Conservation (phyloP, 441 rosid species). For the Capsella rubella region DNA sequence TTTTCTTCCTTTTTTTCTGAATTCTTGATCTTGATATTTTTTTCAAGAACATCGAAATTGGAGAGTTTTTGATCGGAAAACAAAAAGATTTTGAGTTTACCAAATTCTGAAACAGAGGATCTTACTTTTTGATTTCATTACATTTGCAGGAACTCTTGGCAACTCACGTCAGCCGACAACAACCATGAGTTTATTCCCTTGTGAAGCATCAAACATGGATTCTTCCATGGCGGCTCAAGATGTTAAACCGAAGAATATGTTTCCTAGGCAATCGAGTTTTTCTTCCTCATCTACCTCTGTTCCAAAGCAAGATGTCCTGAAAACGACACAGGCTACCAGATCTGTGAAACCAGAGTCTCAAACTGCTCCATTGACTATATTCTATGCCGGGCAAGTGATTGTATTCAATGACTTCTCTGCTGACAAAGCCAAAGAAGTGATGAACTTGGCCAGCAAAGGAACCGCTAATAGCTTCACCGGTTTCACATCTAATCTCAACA, state of each 20-base stretch:
- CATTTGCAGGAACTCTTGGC: conserved; percentile 50
- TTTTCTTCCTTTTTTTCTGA: neutral
- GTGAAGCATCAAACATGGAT: conserved; percentile 39
- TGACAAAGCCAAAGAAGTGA: conserved; percentile 76
- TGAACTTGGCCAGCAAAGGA: conserved; percentile 63
- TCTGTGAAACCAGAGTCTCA: conserved; percentile 45
- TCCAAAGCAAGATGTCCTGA: conserved; percentile 47
- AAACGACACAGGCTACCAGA: conserved; percentile 41
- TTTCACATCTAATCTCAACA: conserved; percentile 27
- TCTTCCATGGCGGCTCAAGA: conserved; percentile 32
- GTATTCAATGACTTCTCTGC: conserved; percentile 69
- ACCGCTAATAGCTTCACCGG: conserved; percentile 41
- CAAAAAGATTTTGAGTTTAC: too few relatives aligned
- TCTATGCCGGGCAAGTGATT: conserved; percentile 76
- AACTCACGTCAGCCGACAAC: conserved; percentile 39
- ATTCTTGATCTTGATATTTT: neutral
- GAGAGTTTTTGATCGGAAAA: too few relatives aligned
- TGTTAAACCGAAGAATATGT: conserved; percentile 57
- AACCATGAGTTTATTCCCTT: conserved; percentile 68
- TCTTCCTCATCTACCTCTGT: conserved; percentile 43
- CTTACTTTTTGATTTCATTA: neutral
- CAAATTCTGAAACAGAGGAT: neutral
- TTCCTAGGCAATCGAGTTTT: conserved; percentile 62
- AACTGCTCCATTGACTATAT: conserved; percentile 76
- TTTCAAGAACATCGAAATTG: neutral